These are phyloP conservation scores for Penicillium sp. DNA, from an alignment of 2,329 filamentous ascomycete species.

Conservation along the genomic window DNA sequence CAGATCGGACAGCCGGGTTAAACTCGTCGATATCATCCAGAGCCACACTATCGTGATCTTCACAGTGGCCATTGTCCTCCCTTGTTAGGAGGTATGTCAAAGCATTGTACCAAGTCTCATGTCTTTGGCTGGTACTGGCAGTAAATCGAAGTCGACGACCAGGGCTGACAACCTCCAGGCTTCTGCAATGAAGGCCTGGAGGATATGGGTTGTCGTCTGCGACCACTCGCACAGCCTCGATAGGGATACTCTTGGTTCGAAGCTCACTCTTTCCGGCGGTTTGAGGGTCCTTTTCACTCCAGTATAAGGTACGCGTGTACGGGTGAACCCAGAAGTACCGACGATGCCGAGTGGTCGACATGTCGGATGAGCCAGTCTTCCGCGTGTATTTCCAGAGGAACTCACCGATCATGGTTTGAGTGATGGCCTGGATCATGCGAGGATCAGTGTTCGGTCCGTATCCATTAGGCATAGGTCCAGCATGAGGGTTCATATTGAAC, in stretches of 20 bases:
- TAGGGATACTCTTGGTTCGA: constrained; percentile 83
- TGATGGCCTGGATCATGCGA: constrained; percentile 98
- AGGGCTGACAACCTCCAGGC: constrained; percentile 83
- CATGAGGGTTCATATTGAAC: constrained; percentile 71
- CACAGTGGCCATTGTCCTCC: constrained; percentile 59
- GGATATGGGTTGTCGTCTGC: constrained; percentile 94
- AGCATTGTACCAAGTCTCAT: constrained; percentile 98
- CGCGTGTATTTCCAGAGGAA: constrained; percentile 99
- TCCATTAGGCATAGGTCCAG: constrained; percentile 52
- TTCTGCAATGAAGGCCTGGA: constrained; percentile 91
- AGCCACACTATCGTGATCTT: constrained; percentile 58
- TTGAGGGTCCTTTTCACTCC: constrained; percentile 88
- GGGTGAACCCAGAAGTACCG: constrained; percentile 99
- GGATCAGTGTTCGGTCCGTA: constrained; percentile 79
- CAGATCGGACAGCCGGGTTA: constrained; percentile 64
- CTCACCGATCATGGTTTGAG: constrained; percentile 99
- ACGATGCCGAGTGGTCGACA: constrained; percentile 86
- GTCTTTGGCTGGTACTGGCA: constrained; percentile 85
- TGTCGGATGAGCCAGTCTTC: constrained; percentile 82
- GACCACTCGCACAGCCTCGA: constrained; percentile 88
- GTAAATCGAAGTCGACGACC: constrained; percentile 91
- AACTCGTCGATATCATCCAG: constrained; percentile 71
- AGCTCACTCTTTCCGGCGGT: constrained; percentile 74
- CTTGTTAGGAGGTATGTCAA: constrained; percentile 87
- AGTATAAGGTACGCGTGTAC: constrained; percentile 94